Conservation (phyloP, 345 rosid genomes). For the Salix koriyanagi region DNA sequence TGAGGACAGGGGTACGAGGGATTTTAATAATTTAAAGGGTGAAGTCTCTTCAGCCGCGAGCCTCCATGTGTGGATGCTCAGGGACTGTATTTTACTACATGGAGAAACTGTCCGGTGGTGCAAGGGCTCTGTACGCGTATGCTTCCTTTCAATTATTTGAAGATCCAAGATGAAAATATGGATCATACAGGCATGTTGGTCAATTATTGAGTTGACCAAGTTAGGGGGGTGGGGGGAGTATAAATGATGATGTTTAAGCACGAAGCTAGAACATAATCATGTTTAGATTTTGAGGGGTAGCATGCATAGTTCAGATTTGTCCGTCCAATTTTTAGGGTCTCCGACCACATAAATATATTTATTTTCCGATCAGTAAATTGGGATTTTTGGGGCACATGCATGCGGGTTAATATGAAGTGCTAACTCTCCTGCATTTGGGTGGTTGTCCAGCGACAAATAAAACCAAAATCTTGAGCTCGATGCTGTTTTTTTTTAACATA, state of each 20-base stretch:
- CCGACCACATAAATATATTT: not conserved
- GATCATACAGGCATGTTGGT: not conserved
- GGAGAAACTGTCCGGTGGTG: not conserved
- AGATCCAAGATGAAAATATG: not conserved
- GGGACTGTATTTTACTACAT: constrained; percentile 1
- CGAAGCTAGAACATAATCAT: not conserved
- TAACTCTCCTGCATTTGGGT: too few species aligned
- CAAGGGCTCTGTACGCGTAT: not conserved
- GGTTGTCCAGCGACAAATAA: too few species aligned
- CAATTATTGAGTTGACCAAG: not conserved
- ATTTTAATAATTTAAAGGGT: constrained; percentile 10
- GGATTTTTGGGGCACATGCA: too few species aligned
- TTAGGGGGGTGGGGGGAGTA: not conserved
- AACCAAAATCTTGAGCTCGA: too few species aligned
- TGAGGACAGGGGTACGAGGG: constrained; percentile 22
- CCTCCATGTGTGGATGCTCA: constrained; percentile 18
- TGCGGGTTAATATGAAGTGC: too few species aligned
- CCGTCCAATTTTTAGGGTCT: not conserved
- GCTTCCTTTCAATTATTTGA: constrained; percentile 10
- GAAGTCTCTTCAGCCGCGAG: constrained; percentile 15
- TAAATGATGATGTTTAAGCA: not conserved
- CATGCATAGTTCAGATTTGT: not conserved
- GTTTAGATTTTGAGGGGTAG: not conserved
- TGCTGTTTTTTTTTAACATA: too few species aligned
- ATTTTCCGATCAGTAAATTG: too few species aligned